These are phyloP conservation scores for Letharia lupina DNA, from an alignment of 495 filamentous ascomycete species.

Conservation along the genomic window DNA sequence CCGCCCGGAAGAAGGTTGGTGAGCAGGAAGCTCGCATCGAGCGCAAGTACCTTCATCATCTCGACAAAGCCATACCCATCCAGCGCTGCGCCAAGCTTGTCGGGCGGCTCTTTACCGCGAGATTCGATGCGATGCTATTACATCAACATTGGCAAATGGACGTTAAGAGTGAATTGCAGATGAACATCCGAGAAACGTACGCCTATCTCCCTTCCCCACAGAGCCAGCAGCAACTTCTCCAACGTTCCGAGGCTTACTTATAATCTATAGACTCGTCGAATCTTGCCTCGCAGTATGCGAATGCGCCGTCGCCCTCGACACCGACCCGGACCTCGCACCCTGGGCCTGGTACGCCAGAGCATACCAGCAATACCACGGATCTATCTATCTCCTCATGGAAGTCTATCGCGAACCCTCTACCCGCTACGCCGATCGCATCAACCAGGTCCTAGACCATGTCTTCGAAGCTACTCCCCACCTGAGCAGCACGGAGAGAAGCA, in stretches of 20 bases:
- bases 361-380: conserved; percentile 48
- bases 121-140: conserved; percentile 12
- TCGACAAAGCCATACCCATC: conserved; percentile 36
- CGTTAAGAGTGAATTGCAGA: conserved; percentile 32
- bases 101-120: conserved; percentile 9
- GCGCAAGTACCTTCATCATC: conserved; percentile 10
- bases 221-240: not conserved
- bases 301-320: conserved; percentile 51
- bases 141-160: conserved; percentile 1
- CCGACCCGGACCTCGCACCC: conserved; percentile 38
- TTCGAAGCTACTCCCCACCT: conserved; percentile 12
- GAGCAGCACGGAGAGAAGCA: conserved; percentile 15
- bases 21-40: not conserved
- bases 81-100: conserved; percentile 43
- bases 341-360: conserved; percentile 52
- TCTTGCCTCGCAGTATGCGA: conserved; percentile 30
- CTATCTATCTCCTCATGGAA: conserved; percentile 45
- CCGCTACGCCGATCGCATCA: conserved; percentile 11
- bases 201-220: conserved; percentile 38
- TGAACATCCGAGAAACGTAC: conserved; percentile 33
- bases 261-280: not conserved
- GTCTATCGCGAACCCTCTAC: conserved; percentile 22
- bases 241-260: not conserved
- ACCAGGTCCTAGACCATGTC: conserved; percentile 15
- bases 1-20: not conserved